These are phyloP conservation scores for Agaricales sp. DNA, from an alignment of 1,284 basidiomycete genomes.

Conservation along the genomic window DNA sequence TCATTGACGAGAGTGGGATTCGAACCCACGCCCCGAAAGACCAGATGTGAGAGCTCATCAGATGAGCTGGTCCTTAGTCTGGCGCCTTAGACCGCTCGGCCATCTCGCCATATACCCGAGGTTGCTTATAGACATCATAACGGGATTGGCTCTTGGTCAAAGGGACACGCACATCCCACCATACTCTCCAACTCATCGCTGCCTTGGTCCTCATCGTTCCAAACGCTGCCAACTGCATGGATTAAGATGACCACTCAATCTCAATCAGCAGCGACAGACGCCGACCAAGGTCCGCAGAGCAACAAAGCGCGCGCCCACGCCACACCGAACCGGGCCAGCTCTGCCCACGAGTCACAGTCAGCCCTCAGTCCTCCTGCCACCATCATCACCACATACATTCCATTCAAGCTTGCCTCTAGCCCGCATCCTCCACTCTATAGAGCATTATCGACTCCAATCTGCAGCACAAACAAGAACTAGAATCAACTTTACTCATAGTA, in stretches of 20 bases:
- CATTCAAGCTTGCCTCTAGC: not conserved
- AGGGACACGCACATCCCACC: not conserved
- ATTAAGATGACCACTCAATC: not conserved
- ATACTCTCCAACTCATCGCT: not conserved
- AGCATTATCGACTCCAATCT: too few species aligned
- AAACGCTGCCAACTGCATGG: not conserved
- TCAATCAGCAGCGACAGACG: not conserved
- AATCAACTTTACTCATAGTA: not conserved
- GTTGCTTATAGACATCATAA: not conserved
- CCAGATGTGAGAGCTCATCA: conserved; percentile 20
- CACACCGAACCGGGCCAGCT: too few species aligned
- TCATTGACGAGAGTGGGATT: conserved; percentile 51
- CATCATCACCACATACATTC: not conserved
- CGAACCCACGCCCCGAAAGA: conserved; percentile 60
- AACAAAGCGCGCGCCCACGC: too few species aligned
- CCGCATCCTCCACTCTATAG: not conserved
- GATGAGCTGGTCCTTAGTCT: conserved; percentile 34
- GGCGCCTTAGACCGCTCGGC: conserved; percentile 63
- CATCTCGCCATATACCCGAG: conserved; percentile 26
- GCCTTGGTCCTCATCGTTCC: not conserved
- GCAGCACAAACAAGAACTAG: too few species aligned
- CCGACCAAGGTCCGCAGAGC: too few species aligned
- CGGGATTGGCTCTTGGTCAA: not conserved
- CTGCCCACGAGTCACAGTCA: not conserved
- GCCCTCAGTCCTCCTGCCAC: not conserved